Conservation (phyloP, 768 basidiomycete genomes). For the Agaricus bisporus region DNA sequence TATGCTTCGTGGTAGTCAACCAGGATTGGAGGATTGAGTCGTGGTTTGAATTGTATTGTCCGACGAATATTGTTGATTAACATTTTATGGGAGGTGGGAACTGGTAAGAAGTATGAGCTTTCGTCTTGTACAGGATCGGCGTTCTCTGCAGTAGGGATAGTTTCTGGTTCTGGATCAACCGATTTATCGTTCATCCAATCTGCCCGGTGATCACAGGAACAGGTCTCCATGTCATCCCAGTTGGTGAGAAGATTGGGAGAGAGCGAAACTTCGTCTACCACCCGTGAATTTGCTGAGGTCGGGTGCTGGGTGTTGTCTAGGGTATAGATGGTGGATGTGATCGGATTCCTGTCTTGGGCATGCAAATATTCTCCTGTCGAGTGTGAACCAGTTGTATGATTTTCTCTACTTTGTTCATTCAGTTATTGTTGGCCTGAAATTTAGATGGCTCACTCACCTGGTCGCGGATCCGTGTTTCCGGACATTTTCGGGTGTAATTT, state of each 20-base stretch:
- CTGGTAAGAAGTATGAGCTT: neutral
- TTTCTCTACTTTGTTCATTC: neutral
- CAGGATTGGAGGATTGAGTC: constrained; percentile 8
- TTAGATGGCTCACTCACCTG: neutral
- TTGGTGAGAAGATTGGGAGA: no score
- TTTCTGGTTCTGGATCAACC: no score
- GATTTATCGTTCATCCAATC: no score
- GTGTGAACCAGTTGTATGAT: neutral
- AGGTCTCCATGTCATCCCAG: no score
- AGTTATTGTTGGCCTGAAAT: neutral
- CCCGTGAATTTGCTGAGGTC: neutral
- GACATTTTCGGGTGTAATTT: neutral
- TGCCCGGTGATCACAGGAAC: no score
- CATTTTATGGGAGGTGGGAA: neutral
- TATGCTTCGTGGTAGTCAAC: constrained; percentile 13
- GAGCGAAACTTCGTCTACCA: no score
- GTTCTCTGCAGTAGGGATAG: no score
- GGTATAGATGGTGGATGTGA: neutral
- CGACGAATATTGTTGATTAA: constrained; percentile 3
- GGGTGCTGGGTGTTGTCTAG: neutral
- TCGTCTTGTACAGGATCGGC: neutral
- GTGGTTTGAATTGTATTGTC: constrained; percentile 5
- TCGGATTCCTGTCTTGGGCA: neutral
- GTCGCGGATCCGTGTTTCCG: neutral
- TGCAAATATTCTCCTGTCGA: neutral